These are phyloP conservation scores for Trichosanthes cucumerina DNA, from an alignment of 306 rosid genomes.

Conservation along the genomic window DNA sequence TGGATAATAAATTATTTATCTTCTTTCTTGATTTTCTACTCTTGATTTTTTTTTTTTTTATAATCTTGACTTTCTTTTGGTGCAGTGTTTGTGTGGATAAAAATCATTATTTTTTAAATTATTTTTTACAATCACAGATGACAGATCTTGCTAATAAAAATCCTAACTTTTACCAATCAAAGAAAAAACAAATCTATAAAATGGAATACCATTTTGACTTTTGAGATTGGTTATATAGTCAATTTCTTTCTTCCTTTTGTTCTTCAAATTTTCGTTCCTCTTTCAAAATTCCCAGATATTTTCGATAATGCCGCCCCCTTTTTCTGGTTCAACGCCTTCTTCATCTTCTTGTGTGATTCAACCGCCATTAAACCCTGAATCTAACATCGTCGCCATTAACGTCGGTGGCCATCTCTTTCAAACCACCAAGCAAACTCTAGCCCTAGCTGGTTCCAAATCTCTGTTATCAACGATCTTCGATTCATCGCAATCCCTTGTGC, in stretches of 20 bases:
- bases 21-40: no score
- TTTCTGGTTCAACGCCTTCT: not conserved
- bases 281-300: not conserved
- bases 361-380: not conserved
- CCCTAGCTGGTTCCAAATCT: conserved; percentile 48
- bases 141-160: no score
- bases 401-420: conserved; percentile 83
- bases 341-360: not conserved
- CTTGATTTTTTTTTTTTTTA: no score
- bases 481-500: conserved; percentile 22
- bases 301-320: not conserved
- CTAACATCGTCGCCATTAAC: conserved; percentile 52
- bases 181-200: not conserved
- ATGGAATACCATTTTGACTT: not conserved
- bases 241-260: not conserved
- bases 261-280: not conserved
- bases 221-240: no score
- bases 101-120: no score
- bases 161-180: not conserved
- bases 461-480: conserved; percentile 43
- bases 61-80: no score
- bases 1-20: no score
- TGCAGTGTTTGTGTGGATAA: no score
- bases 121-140: no score
- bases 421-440: conserved; percentile 77